A percentile compares a stretch with the other conserved stretches of the same genome.
These are phyloP conservation scores for Russula earlei DNA, from an alignment of 768 basidiomycete species.

Conservation along the genomic window DNA sequence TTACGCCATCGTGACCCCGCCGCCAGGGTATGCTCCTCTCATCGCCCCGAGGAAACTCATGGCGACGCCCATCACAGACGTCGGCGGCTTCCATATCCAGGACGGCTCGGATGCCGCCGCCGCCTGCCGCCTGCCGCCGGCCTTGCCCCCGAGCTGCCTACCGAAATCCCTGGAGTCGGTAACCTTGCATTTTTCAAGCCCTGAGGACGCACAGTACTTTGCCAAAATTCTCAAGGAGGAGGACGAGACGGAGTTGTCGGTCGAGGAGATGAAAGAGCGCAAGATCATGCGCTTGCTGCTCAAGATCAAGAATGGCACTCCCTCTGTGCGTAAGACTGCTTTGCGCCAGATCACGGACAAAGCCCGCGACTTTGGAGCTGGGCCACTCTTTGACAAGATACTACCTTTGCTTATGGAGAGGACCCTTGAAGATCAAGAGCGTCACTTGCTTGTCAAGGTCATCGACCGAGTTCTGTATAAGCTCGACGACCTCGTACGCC, in stretches of 20 bases:
- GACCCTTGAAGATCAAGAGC: constrained; percentile 95
- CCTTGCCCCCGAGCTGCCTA: constrained; percentile 86
- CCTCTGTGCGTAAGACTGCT: constrained; percentile 95
- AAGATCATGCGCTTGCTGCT: constrained; percentile 97
- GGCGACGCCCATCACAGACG: constrained; percentile 40
- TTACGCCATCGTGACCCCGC: constrained; percentile 88
- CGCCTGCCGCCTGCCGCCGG: constrained; percentile 83
- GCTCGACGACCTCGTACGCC: constrained; percentile 95
- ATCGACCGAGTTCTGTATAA: constrained; percentile 99
- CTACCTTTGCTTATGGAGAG: constrained; percentile 96
- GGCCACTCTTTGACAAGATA: constrained; percentile 97
- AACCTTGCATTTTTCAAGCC: constrained; percentile 96
- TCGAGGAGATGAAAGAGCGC: constrained; percentile 98
- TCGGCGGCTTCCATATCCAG: constrained; percentile 93
- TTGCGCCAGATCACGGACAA: constrained; percentile 98
- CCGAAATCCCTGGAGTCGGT: constrained; percentile 96
- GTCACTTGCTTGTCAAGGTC: constrained; percentile 96
- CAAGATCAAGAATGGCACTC: constrained; percentile 99
- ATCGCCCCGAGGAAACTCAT: constrained; percentile 46
- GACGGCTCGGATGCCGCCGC: constrained; percentile 89
- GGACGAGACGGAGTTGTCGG: constrained; percentile 83
- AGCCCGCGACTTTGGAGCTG: constrained; percentile 96
- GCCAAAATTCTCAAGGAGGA: constrained; percentile 93
- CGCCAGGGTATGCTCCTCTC: constrained; percentile 84
- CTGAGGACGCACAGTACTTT: constrained; percentile 96